A percentile compares a stretch with the other conserved stretches of the same genome.
phyloP scores from a whole-genome alignment of 306 rosid species.

The Dalbergia cultrata region DNA sequence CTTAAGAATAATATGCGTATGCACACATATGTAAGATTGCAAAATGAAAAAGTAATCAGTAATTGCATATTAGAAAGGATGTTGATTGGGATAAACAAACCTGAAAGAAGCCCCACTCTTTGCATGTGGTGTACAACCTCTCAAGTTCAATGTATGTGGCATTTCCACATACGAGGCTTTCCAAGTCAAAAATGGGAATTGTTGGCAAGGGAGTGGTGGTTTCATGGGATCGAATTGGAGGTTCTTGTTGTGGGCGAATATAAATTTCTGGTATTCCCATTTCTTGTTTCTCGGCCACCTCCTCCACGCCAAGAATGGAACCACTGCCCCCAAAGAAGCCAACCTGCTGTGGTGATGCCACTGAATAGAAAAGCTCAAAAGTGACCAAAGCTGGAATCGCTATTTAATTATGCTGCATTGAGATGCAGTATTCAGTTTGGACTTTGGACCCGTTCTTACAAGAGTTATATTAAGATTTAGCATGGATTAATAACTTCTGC shows the following conservation, averaged over 20 bases:
- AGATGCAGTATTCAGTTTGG: background rate
- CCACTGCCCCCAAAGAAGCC: slow-evolving; percentile 33
- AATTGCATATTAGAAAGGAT: background rate
- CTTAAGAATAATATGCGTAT: too few species aligned
- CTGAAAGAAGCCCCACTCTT: slow-evolving; percentile 87
- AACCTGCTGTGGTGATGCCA: slow-evolving; percentile 31
- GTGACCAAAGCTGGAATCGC: background rate
- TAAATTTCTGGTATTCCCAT: slow-evolving; percentile 54
- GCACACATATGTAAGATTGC: background rate
- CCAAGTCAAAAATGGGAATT: slow-evolving; percentile 73
- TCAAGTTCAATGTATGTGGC: slow-evolving; percentile 49
- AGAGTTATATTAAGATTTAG: background rate
- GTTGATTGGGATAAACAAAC: slow-evolving; percentile 55
- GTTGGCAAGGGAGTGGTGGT: slow-evolving; percentile 29
- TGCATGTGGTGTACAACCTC: slow-evolving; percentile 65
- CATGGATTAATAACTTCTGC: background rate
- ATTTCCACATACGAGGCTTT: slow-evolving; percentile 36
- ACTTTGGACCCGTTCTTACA: background rate
- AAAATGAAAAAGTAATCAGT: background rate
- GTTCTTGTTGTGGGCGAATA: slow-evolving; percentile 53
- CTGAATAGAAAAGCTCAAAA: slow-evolving; percentile 1
- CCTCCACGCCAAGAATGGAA: slow-evolving; percentile 54
- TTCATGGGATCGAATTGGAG: slow-evolving; percentile 40
- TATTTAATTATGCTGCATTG: too few species aligned
- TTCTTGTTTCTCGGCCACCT: slow-evolving; percentile 33